Base-by-base conservation (phyloP, 495 filamentous ascomycete genomes). In the Pyrenula massariospora region DNA sequence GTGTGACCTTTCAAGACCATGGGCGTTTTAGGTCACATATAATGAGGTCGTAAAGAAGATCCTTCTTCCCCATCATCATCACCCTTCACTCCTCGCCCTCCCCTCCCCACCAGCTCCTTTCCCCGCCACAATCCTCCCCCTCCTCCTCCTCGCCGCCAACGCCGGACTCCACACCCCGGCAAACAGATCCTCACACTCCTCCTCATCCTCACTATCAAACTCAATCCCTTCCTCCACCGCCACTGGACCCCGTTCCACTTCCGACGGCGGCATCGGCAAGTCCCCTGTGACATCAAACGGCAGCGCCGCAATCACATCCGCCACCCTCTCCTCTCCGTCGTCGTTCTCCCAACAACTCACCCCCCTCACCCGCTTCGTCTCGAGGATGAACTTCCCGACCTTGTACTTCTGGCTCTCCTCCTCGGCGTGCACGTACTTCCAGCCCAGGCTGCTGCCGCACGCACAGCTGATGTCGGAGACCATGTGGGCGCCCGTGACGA, bases 311-410 rank as follows among this genome's bases (percentile, higher is more conserved):
- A 42, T 42, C 31, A 42, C 31, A 42, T 42, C n/a, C n/a, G n/a
- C n/a, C n/a, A n/a, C n/a, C n/a, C n/a, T n/a, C n/a, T n/a, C n/a
- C n/a, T n/a, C n/a, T n/a, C 53, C 48, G 5, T 57, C 64, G 5
- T 66, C 63, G 25, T 81, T 77, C 64, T 94, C 89, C 87, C 87
- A 94, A 55, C 74, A 76, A n/a, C 78, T 73, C 51, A 74, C 79
- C 3, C 76, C 68, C 20, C 80, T 81, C 22, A 90, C 84, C 58
- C 86, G 76, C 66, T 84, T 84, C 25, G 85, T 90, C 73, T 97
- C 92, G 36, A 97, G 67, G n/a, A 97, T 96, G 62, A 91, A 96
- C 67, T 95, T 96, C 24, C 92, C 92, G n/a, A n/a, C n/a, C n/a
- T 97, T 97, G 71, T 97, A 97, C 55, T 79, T 77, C 67, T 97